A percentile compares a stretch with the other conserved stretches of the same genome.
These are phyloP conservation scores for Didymella glomerata DNA, from an alignment of 2,329 filamentous ascomycete species.

Conservation along the genomic window DNA sequence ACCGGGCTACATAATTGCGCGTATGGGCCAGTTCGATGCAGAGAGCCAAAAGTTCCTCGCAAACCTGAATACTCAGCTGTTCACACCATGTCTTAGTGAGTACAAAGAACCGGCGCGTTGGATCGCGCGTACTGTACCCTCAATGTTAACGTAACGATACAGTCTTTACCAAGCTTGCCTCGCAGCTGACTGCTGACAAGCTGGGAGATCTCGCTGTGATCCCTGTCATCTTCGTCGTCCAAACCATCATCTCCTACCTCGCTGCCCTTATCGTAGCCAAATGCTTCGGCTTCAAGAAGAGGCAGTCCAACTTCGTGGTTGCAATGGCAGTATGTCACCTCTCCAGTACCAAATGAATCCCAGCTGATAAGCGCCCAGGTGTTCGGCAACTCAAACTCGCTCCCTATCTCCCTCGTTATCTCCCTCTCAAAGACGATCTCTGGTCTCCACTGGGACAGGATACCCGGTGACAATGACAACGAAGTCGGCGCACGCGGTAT, in stretches of 20 bases:
- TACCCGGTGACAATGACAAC: slow-evolving; percentile 92
- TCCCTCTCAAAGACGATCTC: slow-evolving; percentile 91
- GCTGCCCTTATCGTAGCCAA: slow-evolving; percentile 76
- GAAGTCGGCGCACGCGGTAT: slow-evolving; percentile 95
- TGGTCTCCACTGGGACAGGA: slow-evolving; percentile 90
- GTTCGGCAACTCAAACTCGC: slow-evolving; percentile 97
- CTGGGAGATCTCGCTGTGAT: slow-evolving; percentile 91
- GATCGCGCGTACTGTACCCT: background rate
- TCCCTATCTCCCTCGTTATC: slow-evolving; percentile 94
- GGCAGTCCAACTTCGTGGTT: slow-evolving; percentile 91
- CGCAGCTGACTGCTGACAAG: slow-evolving; percentile 90
- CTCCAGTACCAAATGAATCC: background rate
- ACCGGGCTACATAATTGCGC: slow-evolving; percentile 91
- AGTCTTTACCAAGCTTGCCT: slow-evolving; percentile 98
- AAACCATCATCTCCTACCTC: slow-evolving; percentile 85
- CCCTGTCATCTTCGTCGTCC: slow-evolving; percentile 89
- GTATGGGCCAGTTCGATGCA: slow-evolving; percentile 90
- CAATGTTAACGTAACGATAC: slow-evolving; percentile 14
- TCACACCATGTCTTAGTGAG: slow-evolving; percentile 93
- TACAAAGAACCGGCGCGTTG: background rate
- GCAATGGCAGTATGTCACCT: slow-evolving; percentile 78
- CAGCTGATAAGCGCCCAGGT: slow-evolving; percentile 60
- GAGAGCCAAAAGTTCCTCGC: slow-evolving; percentile 97
- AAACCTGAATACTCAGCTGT: slow-evolving; percentile 94
- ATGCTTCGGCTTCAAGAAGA: slow-evolving; percentile 81